Base-by-base conservation (phyloP, 805 yeast genomes). In the Candida pini region DNA sequence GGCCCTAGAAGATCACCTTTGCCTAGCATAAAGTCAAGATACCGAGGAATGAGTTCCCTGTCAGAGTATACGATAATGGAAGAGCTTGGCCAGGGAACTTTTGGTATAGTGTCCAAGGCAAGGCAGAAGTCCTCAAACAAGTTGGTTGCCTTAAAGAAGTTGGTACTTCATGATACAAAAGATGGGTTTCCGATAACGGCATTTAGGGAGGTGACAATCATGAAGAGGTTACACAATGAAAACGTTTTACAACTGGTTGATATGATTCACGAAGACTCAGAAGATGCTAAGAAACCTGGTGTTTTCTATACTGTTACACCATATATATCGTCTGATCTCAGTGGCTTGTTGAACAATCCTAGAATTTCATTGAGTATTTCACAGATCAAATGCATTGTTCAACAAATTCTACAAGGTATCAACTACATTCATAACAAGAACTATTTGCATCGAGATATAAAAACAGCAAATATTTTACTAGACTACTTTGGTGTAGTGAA, bases 121-220 rank as follows among this genome's bases (percentile, higher is more conserved):
- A 61, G 67, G 31, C 68, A 73, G 25, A 64, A 62, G 23, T 58
- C 69, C n/a, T 61, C 79, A 1, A 67, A 72, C 4, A 64, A 71
- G 28, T 49, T 77, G 12, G 97, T 90, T 14, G 99, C 99, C 1
- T 66, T 94, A 47, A 92, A 92, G 59, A 84, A 81, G 53, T 73
- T 92, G 31, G 64, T 88, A n/a, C 71, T 84, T 42, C 88, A 79
- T 51, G 76, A 80, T 33, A 81, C 78, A 28, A 79, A 78, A 45
- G 89, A 83, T 48, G 82, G 85, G 23, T 88, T 90, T 53, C 97
- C 98, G 2, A 79, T 92, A 18, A 92, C 98, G 0, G 96, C 97
- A 2, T 75, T 89, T 59, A 71, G 99, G 42, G 99, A 92, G 53
- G 88, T 90, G 39, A 73, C 81, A 13, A 85, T 88, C 16, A 66